Evolutionary conservation across 352 stramenopile species (phyloP).

Genomic region (Globisporangium nunn): DNA sequence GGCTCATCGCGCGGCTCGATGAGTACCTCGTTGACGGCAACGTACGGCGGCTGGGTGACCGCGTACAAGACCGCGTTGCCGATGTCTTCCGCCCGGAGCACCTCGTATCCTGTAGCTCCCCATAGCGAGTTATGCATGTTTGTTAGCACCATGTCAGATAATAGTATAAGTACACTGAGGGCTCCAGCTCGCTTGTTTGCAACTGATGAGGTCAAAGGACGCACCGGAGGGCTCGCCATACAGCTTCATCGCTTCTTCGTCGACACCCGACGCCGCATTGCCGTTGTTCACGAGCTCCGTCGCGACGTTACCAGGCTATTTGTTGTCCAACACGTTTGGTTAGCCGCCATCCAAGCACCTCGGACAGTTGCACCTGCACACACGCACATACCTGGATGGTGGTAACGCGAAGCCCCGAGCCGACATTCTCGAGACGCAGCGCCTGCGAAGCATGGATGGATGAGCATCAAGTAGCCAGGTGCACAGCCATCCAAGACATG

Average conservation of each 20-base stretch:
- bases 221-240: constrained; percentile 48
- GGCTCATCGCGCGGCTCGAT: constrained; percentile 87
- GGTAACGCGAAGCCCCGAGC: constrained; percentile 82
- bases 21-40: constrained; percentile 88
- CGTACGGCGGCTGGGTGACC: constrained; percentile 77
- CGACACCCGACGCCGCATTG: constrained; percentile 51
- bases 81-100: constrained; percentile 83
- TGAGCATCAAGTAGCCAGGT: background rate
- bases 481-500: too few relatives aligned
- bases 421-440: constrained; percentile 80
- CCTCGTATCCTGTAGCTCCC: constrained; percentile 39
- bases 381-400: constrained; percentile 50
- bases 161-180: background rate
- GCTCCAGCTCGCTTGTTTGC: background rate
- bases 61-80: constrained; percentile 84
- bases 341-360: background rate
- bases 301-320: constrained; percentile 84
- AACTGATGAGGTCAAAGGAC: background rate
- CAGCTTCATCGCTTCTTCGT: constrained; percentile 76
- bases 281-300: constrained; percentile 88
- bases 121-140: constrained; percentile 7
- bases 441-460: constrained; percentile 10
- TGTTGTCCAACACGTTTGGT: too few relatives aligned
- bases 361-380: background rate
- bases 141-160: constrained; percentile 1